These are phyloP conservation scores for Fusarium coffeatum DNA, from an alignment of 2,329 filamentous ascomycete genomes.

Conservation along the genomic window DNA sequence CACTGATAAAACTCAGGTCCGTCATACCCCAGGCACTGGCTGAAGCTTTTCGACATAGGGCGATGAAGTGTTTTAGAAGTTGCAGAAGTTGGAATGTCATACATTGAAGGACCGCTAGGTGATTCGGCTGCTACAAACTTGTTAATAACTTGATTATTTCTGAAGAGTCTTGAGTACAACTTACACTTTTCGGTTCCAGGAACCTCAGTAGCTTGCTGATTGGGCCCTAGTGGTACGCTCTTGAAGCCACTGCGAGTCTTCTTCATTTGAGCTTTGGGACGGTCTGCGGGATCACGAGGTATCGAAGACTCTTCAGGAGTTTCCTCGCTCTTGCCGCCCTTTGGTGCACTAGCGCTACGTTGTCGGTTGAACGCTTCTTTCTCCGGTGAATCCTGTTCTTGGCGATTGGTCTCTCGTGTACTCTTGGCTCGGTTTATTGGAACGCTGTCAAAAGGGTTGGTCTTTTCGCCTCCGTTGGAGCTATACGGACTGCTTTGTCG, in stretches of 20 bases:
- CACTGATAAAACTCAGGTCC: conserved; percentile 20
- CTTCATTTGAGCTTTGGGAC: conserved; percentile 43
- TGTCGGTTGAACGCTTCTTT: conserved; percentile 42
- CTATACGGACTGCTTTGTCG: conserved; percentile 70
- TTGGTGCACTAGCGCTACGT: conserved; percentile 50
- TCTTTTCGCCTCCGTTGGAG: conserved; percentile 67
- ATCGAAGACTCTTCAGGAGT: conserved; percentile 14
- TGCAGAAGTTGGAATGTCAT: conserved; percentile 51
- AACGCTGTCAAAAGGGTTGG: conserved; percentile 65
- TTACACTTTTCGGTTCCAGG: conserved; percentile 30
- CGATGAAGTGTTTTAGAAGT: conserved; percentile 36
- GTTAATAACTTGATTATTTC: conserved; percentile 6
- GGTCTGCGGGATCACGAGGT: conserved; percentile 31
- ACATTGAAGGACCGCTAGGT: conserved; percentile 59
- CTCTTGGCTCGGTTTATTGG: conserved; percentile 60
- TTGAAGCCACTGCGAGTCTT: conserved; percentile 42
- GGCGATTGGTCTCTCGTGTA: conserved; percentile 54
- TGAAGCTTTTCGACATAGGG: conserved; percentile 21
- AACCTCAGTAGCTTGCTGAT: conserved; percentile 24
- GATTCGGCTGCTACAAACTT: conserved; percentile 22
- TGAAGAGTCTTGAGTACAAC: background rate
- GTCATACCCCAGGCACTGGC: conserved; percentile 20
- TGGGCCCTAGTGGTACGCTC: conserved; percentile 16
- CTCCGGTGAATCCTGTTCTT: conserved; percentile 40
- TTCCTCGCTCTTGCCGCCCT: conserved; percentile 33